Base-by-base conservation (phyloP, 2,329 filamentous ascomycete genomes). In the Rhynchosporium secalis region DNA sequence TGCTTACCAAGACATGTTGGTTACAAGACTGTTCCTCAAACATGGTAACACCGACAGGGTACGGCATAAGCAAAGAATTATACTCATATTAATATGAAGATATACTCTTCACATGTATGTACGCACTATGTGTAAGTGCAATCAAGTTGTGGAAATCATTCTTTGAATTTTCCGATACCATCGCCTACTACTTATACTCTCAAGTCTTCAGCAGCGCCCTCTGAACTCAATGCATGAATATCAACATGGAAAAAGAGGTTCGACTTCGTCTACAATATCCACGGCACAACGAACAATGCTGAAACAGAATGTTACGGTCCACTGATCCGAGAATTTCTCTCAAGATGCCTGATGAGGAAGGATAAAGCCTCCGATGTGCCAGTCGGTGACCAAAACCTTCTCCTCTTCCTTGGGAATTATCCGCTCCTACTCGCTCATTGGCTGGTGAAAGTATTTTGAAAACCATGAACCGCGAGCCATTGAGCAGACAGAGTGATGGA, bases 401-500 rank as follows among this genome's bases (percentile, higher is more conserved):
- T 36, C 33, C 45, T 52, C 41, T 65, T 62, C 58, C 58, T 54
- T 59, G 31, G 58, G 63, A 29, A 65, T 68, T 68, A 66, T 45
- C 62, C 64, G 59, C 45, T 28, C n/a, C 26, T 47, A 36, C 41
- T 40, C 49, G 31, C 38, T 46, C 29, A 68, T 65, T 65, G 66
- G 66, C 49, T 49, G 55, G 41, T 20, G 20, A 38, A 31, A 36
- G 20, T 12, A 13, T 51, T n/a, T 20, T 10, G 26, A 26, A 47
- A 31, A 51, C 33, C n/a, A 26, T 49, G 33, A 31, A 41, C 3
- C 40, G 33, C 40, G 56, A 41, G 46, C 12, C 31, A 49, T 33
- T 46, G 28, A 54, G n/a, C 51, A 9, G 13, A 41, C 51, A 36
- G 51, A 20, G 36, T 38, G 49, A 40, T 52, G 36, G 51, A 54